Percentiles rank a stretch among this genome's conserved stretches.
These are phyloP conservation scores for Scedosporium minutisporum DNA, from an alignment of 2,329 filamentous ascomycete species.

Conservation along the genomic window DNA sequence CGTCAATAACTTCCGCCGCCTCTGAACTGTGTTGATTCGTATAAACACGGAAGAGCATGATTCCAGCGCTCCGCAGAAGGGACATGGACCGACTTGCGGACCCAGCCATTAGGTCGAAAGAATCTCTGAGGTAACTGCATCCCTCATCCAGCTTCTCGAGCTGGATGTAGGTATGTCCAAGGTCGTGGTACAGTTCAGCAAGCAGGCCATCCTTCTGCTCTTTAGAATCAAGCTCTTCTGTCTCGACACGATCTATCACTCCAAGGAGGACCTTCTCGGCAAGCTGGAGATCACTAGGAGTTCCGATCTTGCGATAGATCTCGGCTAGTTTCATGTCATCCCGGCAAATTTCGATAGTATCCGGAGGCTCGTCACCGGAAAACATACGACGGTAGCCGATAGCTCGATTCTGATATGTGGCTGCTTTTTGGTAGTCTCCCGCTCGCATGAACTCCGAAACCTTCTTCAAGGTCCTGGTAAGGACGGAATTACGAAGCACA, in stretches of 20 bases:
- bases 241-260: not conserved
- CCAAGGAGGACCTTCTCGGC: not conserved
- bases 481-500: not conserved
- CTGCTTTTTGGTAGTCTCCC: not conserved
- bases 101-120: slow-evolving; percentile 14
- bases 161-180: slow-evolving; percentile 15
- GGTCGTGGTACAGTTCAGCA: slow-evolving; percentile 16
- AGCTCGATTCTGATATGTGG: not conserved
- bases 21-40: slow-evolving; percentile 4
- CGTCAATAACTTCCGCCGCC: slow-evolving; percentile 5
- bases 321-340: slow-evolving; percentile 4
- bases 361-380: not conserved
- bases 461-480: not conserved
- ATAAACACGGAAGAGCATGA: slow-evolving; percentile 13
- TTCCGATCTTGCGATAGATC: not conserved
- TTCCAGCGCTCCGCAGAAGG: slow-evolving; percentile 14
- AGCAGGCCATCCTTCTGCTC: not conserved
- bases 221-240: not conserved
- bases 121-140: slow-evolving; percentile 13
- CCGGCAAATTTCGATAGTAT: not conserved
- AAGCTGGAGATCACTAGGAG: not conserved
- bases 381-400: not conserved
- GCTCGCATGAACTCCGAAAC: not conserved
- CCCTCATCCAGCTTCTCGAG: slow-evolving; percentile 12
- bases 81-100: slow-evolving; percentile 9